A percentile compares a stretch with the other conserved stretches of the same genome.
Evolutionary conservation across 2,329 filamentous ascomycete genomes (phyloP).

Genomic region (Aspergillus uvarum): DNA sequence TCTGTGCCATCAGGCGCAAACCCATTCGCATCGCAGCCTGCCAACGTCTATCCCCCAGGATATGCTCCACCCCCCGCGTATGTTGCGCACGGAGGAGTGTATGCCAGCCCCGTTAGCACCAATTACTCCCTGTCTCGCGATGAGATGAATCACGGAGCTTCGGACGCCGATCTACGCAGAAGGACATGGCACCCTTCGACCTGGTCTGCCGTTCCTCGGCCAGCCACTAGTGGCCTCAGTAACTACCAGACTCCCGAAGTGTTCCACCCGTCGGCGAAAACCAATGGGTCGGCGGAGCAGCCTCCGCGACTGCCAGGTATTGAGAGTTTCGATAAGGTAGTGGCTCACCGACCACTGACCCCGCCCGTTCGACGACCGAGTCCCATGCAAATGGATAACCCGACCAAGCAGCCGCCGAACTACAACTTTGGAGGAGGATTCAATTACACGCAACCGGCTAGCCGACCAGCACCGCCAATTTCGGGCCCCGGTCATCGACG

Average conservation of each 20-base stretch:
- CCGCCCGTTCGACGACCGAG: conserved; percentile 66
- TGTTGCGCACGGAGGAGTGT: conserved; percentile 59
- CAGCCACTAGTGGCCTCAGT: conserved; percentile 70
- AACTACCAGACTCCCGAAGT: conserved; percentile 71
- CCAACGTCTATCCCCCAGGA: conserved; percentile 56
- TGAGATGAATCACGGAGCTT: conserved; percentile 34
- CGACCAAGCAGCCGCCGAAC: conserved; percentile 35
- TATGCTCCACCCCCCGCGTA: conserved; percentile 57
- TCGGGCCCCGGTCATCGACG: conserved; percentile 47
- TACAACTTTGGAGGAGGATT: conserved; percentile 36
- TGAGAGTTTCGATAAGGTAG: conserved; percentile 81
- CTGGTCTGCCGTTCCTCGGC: conserved; percentile 63
- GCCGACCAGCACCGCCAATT: conserved; percentile 42
- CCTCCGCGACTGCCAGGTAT: conserved; percentile 79
- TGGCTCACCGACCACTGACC: conserved; percentile 58
- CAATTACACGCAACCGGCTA: conserved; percentile 34
- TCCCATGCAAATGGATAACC: conserved; percentile 73
- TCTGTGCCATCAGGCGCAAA: conserved; percentile 77
- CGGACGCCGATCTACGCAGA: conserved; percentile 76
- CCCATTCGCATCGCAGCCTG: conserved; percentile 69
- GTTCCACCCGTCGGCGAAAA: conserved; percentile 55
- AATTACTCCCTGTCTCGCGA: conserved; percentile 49
- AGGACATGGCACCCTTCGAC: conserved; percentile 83
- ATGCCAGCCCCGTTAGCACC: conserved; percentile 68
- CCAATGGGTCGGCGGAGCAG: conserved; percentile 55